Conservation (phyloP, 2,329 filamentous ascomycete genomes). For the Harringtonia aguacate region DNA sequence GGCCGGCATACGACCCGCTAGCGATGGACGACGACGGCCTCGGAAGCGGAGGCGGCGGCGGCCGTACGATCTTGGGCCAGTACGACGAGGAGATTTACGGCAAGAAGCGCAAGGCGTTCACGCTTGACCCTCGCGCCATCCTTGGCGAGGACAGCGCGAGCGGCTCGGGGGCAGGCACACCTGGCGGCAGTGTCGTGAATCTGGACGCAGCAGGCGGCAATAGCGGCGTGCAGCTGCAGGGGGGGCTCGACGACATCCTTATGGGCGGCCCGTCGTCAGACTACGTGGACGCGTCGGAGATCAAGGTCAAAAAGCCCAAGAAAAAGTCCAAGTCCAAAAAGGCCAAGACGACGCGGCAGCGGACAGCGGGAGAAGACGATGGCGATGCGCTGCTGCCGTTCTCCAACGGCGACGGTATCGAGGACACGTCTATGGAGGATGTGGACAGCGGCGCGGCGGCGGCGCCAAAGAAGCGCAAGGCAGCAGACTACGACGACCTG, state of each 20-base stretch:
- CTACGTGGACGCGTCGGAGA: conserved; percentile 74
- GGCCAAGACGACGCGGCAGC: not conserved
- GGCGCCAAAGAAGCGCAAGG: conserved; percentile 49
- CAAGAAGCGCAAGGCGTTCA: conserved; percentile 83
- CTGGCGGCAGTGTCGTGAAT: no score
- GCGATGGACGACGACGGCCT: conserved; percentile 46
- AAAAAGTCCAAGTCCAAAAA: conserved; percentile 58
- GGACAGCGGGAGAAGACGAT: conserved; percentile 58
- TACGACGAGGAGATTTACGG: conserved; percentile 94
- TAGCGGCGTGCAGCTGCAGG: conserved; percentile 36
- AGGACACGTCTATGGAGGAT: conserved; percentile 51
- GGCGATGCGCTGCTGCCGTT: conserved; percentile 42
- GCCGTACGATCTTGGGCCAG: conserved; percentile 65
- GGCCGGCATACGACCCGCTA: conserved; percentile 71
- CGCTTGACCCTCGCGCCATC: conserved; percentile 67
- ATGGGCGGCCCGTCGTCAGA: conserved; percentile 64
- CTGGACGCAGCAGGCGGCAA: not conserved
- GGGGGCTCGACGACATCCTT: conserved; percentile 63
- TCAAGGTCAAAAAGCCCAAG: conserved; percentile 92
- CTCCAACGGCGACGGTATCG: conserved; percentile 25
- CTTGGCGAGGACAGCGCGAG: conserved; percentile 39
- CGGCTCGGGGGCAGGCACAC: not conserved
- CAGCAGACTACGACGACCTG: conserved; percentile 43
- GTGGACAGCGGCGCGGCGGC: conserved; percentile 48
- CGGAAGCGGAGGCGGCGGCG: conserved; percentile 55